Conservation (phyloP, 2,329 filamentous ascomycete genomes). For the Cladosporium velox region DNA sequence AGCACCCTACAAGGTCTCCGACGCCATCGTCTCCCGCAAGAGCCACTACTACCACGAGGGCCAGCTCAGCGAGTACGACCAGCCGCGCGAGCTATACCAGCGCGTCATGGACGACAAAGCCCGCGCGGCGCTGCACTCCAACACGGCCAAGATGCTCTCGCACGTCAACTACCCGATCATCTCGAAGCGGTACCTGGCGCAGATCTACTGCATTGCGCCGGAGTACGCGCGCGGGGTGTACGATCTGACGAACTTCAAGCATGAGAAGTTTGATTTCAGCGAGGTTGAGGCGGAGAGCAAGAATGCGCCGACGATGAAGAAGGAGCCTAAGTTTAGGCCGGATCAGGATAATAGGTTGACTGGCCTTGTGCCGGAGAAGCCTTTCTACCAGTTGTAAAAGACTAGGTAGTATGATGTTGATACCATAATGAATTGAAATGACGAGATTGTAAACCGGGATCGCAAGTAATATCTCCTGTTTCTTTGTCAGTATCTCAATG, state of each 20-base stretch:
- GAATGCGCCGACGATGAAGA: slow-evolving; percentile 49
- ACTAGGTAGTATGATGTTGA: background rate
- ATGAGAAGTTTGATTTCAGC: slow-evolving; percentile 48
- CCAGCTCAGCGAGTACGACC: slow-evolving; percentile 55
- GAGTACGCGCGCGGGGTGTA: slow-evolving; percentile 53
- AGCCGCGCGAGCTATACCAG: slow-evolving; percentile 52
- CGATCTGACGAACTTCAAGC: slow-evolving; percentile 42
- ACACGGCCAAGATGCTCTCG: slow-evolving; percentile 46
- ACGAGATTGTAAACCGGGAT: background rate
- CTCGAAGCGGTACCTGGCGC: slow-evolving; percentile 53
- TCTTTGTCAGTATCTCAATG: too few relatives aligned
- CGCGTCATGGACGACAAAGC: slow-evolving; percentile 51
- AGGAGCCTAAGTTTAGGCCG: slow-evolving; percentile 50
- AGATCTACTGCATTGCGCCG: slow-evolving; percentile 53
- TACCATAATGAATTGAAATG: background rate
- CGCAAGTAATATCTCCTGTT: too few relatives aligned
- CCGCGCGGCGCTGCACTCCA: slow-evolving; percentile 50
- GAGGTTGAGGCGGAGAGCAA: slow-evolving; percentile 50
- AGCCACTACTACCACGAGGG: slow-evolving; percentile 59
- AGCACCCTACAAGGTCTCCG: slow-evolving; percentile 51
- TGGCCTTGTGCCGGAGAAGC: slow-evolving; percentile 40
- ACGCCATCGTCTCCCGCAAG: slow-evolving; percentile 55
- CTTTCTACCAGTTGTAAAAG: slow-evolving; percentile 37
- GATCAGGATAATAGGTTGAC: slow-evolving; percentile 42
- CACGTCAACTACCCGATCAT: slow-evolving; percentile 36